These are phyloP conservation scores for Aureobasidium sp. DNA, from an alignment of 2,329 filamentous ascomycete genomes.

Conservation along the genomic window DNA sequence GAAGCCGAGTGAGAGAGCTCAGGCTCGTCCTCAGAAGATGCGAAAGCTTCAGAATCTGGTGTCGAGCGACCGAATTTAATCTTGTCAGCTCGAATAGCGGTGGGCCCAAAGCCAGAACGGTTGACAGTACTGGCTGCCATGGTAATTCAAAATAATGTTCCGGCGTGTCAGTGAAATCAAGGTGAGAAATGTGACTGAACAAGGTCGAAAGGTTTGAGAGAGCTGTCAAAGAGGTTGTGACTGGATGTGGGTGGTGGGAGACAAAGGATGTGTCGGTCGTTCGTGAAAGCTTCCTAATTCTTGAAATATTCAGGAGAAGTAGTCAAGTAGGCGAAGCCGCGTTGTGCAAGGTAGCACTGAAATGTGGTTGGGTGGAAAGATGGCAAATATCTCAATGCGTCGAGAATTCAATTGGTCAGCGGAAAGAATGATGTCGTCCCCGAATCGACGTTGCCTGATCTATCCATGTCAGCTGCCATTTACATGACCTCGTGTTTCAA, in stretches of 20 bases:
- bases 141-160: too few species aligned
- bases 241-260: background rate
- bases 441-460: background rate
- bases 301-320: background rate
- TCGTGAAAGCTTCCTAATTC: background rate
- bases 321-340: background rate
- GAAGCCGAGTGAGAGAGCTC: slow-evolving; percentile 50
- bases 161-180: background rate
- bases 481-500: background rate
- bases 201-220: background rate
- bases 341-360: slow-evolving; percentile 7
- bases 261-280: background rate
- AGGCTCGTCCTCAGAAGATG: slow-evolving; percentile 87
- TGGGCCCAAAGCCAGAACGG: slow-evolving; percentile 1
- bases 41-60: slow-evolving; percentile 51
- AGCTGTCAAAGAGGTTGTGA: background rate
- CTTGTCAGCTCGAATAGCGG: background rate
- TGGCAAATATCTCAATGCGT: background rate
- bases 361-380: background rate
- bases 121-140: slow-evolving; percentile 5
- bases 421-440: background rate
- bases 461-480: slow-evolving; percentile 2
- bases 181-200: background rate
- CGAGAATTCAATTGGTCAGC: background rate
- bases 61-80: slow-evolving; percentile 12